Evolutionary conservation across 169 alveolate species (phyloP).

Genomic region (Plasmodium vivax): DNA sequence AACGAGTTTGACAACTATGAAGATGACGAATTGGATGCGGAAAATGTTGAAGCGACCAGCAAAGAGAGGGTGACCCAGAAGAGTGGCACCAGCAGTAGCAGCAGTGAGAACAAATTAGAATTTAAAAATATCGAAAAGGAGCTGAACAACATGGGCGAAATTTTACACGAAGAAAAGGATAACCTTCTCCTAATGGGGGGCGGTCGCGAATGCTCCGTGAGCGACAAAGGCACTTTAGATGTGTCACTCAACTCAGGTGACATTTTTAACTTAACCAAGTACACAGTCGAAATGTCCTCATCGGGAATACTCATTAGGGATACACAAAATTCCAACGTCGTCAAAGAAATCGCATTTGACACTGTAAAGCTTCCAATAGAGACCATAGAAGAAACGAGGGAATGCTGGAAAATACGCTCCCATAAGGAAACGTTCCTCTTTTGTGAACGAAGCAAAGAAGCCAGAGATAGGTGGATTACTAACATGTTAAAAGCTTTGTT

Average conservation of each 20-base stretch:
- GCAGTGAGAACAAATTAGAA: slow-evolving; percentile 10
- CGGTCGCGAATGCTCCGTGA: slow-evolving; percentile 45
- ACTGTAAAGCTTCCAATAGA: slow-evolving; percentile 56
- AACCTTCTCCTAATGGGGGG: slow-evolving; percentile 15
- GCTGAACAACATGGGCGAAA: slow-evolving; percentile 17
- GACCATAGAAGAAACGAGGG: slow-evolving; percentile 72
- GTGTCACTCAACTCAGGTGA: slow-evolving; percentile 50
- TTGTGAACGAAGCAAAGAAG: slow-evolving; percentile 62
- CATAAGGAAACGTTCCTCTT: slow-evolving; percentile 38
- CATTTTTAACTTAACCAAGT: slow-evolving; percentile 50
- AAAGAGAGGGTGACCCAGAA: not conserved
- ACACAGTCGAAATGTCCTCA: slow-evolving; percentile 42
- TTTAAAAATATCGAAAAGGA: slow-evolving; percentile 61
- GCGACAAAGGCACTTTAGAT: slow-evolving; percentile 42
- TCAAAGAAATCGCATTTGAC: slow-evolving; percentile 31
- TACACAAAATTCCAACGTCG: slow-evolving; percentile 14
- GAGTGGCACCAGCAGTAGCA: not conserved
- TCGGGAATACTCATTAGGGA: slow-evolving; percentile 50
- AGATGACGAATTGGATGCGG: slow-evolving; percentile 23
- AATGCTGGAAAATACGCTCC: slow-evolving; percentile 54
- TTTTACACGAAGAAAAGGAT: not conserved
- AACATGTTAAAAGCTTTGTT: slow-evolving; percentile 65
- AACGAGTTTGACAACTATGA: slow-evolving; percentile 63
- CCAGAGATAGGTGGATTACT: slow-evolving; percentile 61
- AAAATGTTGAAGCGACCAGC: not conserved